Base-by-base conservation (phyloP, 106 monocot genomes). In the Platanthera zijinensis region DNA sequence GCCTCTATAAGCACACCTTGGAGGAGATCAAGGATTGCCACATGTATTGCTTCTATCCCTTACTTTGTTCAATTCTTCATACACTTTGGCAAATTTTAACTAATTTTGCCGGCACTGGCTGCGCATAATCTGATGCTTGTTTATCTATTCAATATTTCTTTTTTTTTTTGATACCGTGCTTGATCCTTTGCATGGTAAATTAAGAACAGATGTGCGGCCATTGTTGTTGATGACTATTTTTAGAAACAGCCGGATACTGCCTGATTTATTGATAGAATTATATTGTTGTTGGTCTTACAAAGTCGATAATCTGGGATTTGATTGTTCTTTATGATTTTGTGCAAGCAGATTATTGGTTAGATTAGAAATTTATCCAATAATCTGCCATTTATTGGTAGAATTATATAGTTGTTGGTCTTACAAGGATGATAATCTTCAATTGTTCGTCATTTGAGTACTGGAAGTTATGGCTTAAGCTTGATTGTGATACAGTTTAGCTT, bases 1-100 rank as follows among this genome's bases (percentile, higher is more conserved):
- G 96, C 69, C 86, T 91, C 3, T 97, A 97, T 82, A 97, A 97
- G 91, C 96, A 97, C 73, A 92, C 96, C 73, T 83, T 86, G 59
- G 96, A 97, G 56, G 96, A 97, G 69, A 89, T 91, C 84, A 97
- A 97, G 82, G 96, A 97, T 87, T 97, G 96, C 81, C 93, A 97
- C 59, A 97, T 97, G 96, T 97, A 87, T 67, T 30, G 1, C 30
- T 67, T 67, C 32, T 32, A 32, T 67, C 32, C 6, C 10, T 67
- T 67, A 30, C 1, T 39, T 39, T 39, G 32, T 67, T 25, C 39
- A 30, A 25, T 25, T 25, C 25, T 25, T 67, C 18, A 4, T 39
- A 11, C 39, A 39, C 32, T 67, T 12, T 14, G 39, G 10, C 39
- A 11, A 2, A 0, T 22, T 67, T 39, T 67, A 8, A 32, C 32